These are phyloP conservation scores for Yamadazyma oceani DNA, from an alignment of 1,139 yeast species.

Conservation along the genomic window DNA sequence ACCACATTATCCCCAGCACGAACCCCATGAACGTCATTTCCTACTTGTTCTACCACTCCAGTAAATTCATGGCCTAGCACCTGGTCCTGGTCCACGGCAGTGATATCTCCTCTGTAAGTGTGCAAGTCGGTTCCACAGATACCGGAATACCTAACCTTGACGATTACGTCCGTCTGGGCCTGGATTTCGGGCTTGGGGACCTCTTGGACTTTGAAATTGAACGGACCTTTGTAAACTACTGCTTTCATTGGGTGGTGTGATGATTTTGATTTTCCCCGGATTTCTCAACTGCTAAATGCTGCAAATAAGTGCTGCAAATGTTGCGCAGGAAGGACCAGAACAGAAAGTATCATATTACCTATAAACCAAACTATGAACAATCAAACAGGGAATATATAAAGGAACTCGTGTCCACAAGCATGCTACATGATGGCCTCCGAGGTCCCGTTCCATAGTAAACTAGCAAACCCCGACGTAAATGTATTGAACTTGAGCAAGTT, in stretches of 20 bases:
- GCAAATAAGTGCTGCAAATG: no score
- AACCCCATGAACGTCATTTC: slow-evolving; percentile 34
- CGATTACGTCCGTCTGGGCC: slow-evolving; percentile 46
- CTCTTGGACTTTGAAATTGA: slow-evolving; percentile 40
- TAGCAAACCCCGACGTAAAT: slow-evolving; percentile 3
- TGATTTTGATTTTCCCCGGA: no score
- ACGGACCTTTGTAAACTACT: slow-evolving; percentile 54
- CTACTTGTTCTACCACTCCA: slow-evolving; percentile 42
- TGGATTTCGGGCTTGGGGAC: slow-evolving; percentile 46
- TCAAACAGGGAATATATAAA: no score
- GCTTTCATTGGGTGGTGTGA: slow-evolving; percentile 65
- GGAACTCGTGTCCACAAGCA: no score
- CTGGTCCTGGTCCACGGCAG: slow-evolving; percentile 38
- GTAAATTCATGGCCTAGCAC: slow-evolving; percentile 53
- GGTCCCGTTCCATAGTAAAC: slow-evolving; percentile 7
- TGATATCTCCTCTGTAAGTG: slow-evolving; percentile 57
- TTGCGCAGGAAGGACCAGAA: no score
- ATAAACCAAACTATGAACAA: no score
- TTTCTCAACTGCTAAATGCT: no score
- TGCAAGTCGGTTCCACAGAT: slow-evolving; percentile 66
- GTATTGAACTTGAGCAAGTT: not conserved
- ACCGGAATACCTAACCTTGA: slow-evolving; percentile 55
- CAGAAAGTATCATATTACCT: no score
- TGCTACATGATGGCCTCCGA: not conserved
- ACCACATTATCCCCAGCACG: slow-evolving; percentile 46